Base-by-base conservation (phyloP, 2,329 filamentous ascomycete genomes). In the Aspergillus tanneri region DNA sequence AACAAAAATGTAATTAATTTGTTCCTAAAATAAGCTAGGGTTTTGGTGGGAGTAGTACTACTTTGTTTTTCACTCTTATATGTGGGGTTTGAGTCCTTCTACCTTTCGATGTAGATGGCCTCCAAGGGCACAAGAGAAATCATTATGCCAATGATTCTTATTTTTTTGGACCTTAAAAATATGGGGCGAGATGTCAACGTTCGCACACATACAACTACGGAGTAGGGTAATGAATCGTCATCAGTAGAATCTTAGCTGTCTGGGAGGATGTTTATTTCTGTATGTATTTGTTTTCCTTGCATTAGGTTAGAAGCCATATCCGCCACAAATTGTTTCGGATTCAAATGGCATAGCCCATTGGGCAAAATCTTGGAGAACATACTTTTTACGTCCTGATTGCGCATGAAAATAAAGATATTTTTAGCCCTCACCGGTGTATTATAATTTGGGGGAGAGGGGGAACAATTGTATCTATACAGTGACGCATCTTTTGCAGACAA, bases 281-380 rank as follows among this genome's bases (percentile, higher is more conserved):
- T 51, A 53, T 46, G 52, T 58, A 57, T 59, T 55, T 54, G 57
- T 54, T 57, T 57, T 58, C 54, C 55, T 55, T 59, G 56, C 55
- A 57, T 59, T 58, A 58, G 49, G 40, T 34, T 56, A n/a, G 47
- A 38, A 35, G 52, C 53, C 52, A 53, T 52, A 47, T 34, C 49
- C 50, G 55, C 52, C 55, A 57, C 52, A 47, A 39, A 42, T 46
- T 45, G 51, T 28, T 44, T 43, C 36, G 38, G 39, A 45, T 44
- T 24, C 45, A 23, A 38, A 27, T 52, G 50, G 46, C 49, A 57
- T 41, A 24, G 16, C 21, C 37, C 25, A 35, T 43, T 43, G 45
- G 41, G 41, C 24, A 34, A 37, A 39, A 25, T 49, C 32, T 43
- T 32, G 24, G 32, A 39, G 32, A 27, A 40, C 47, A 54, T 58